A percentile compares a stretch with the other conserved stretches of the same genome.
Conservation (phyloP, 805 yeast species). For the Maudiozyma serrabonitensis region DNA sequence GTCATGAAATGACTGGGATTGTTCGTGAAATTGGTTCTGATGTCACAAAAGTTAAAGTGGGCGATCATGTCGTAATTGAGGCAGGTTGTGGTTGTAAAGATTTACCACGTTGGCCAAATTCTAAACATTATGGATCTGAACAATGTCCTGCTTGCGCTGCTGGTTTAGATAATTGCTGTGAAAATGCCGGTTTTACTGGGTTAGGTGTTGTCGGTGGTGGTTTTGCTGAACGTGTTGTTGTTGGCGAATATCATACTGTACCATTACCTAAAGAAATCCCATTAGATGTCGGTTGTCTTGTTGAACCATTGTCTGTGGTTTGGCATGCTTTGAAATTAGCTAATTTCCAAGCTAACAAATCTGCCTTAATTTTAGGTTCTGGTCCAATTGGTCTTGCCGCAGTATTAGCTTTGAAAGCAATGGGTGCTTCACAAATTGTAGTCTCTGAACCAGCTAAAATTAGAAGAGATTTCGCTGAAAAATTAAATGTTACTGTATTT, state of each 20-base stretch:
- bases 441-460: constrained; percentile 42
- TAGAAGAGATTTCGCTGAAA: constrained; percentile 40
- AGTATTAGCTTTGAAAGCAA: constrained; percentile 43
- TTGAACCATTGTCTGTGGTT: constrained; percentile 48
- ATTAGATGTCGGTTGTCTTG: constrained; percentile 45
- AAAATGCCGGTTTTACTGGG: constrained; percentile 40
- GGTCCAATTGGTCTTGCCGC: constrained; percentile 59
- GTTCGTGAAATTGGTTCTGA: constrained; percentile 37
- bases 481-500: constrained; percentile 39
- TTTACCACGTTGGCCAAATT: constrained; percentile 30
- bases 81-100: constrained; percentile 50
- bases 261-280: constrained; percentile 37
- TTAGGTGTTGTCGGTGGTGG: constrained; percentile 51
- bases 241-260: constrained; percentile 32
- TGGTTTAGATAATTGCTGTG: constrained; percentile 47
- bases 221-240: constrained; percentile 40
- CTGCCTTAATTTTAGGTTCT: constrained; percentile 46
- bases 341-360: constrained; percentile 27
- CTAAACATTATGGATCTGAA: constrained; percentile 14
- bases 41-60: constrained; percentile 38
- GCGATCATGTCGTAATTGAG: constrained; percentile 55
- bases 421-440: constrained; percentile 39
- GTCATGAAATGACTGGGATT: constrained; percentile 45
- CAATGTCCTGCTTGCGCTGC: constrained; percentile 33
- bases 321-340: constrained; percentile 48